Conservation (phyloP, 805 yeast species). For the Nematodospora valgi region DNA sequence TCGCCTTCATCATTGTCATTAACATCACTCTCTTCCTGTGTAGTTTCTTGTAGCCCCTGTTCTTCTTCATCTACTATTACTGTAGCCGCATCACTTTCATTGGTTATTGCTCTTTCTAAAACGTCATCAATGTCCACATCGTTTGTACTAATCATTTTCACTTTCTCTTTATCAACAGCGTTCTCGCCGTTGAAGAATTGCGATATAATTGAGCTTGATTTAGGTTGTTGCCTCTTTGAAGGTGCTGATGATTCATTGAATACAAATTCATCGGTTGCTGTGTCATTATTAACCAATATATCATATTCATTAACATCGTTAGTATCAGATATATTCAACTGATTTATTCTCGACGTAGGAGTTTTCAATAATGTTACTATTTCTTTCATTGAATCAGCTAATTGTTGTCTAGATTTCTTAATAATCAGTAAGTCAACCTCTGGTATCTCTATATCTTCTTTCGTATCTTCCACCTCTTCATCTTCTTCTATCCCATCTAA, state of each 20-base stretch:
- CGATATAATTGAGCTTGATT: conserved; percentile 4
- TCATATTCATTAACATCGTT: conserved; percentile 16
- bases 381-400: conserved; percentile 35
- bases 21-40: neutral
- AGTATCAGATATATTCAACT: conserved; percentile 20
- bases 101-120: conserved; percentile 8
- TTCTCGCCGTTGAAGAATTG: conserved; percentile 6
- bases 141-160: neutral
- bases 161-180: neutral
- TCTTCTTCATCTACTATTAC: conserved; percentile 8
- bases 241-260: conserved; percentile 1
- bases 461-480: neutral
- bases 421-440: conserved; percentile 31
- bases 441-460: conserved; percentile 19
- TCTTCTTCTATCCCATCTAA: neutral
- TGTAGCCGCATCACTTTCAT: conserved; percentile 8
- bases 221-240: neutral
- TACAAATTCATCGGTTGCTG: conserved; percentile 2
- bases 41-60: neutral
- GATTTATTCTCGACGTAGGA: conserved; percentile 21
- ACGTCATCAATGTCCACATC: conserved; percentile 3
- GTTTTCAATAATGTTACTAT: conserved; percentile 29
- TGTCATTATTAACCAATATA: conserved; percentile 13
- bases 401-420: conserved; percentile 29
- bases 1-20: neutral